Base-by-base conservation (phyloP, 148 eudicot genomes). In the Chenopodium suecicum region DNA sequence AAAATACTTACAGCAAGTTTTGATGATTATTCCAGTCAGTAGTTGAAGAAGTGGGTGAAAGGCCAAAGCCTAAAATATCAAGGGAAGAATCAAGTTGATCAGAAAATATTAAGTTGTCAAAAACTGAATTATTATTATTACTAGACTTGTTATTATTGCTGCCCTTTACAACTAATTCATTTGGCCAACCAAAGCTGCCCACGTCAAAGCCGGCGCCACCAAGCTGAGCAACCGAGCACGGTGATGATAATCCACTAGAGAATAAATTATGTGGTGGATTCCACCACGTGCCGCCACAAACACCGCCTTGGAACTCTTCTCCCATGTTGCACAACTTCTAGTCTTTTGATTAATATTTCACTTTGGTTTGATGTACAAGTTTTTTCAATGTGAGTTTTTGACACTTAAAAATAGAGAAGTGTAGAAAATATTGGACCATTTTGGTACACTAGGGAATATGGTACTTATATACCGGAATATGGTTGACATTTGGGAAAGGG, bases 251-350 rank as follows among this genome's bases (percentile, higher is more conserved):
- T 16, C 92, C 89, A 50, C 85, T 81, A 65, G 82, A 80, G 41
- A 90, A 89, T 64, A 82, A 64, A 80, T 50, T 87, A 70, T 75
- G 82, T 7, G 87, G 81, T 0, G 83, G 82, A 81, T 81, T 90
- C 97, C 94, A 92, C 96, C 91, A 91, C 32, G 77, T 83, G 10
- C 85, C 82, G 46, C 90, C 89, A 71, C 93, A 94, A 73, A 92
- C 90, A 25, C 89, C 93, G 12, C 89, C 91, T 82, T 90, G 94
- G 58, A 88, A 89, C 74, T 92, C 91, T 48, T 91, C 94, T 44
- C 79, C 94, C 94, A 91, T 93, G 81, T 46, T 68, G 19, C 58
- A n/a, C n/a, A 10, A 70, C 41, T 67, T 4, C 1, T 78, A 66
- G 20, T 29, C 27, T 52, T 77, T 64, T 2, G 31, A 0, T 47